Base-by-base conservation (phyloP, 768 basidiomycete genomes). In the Auricularia heimuer region DNA sequence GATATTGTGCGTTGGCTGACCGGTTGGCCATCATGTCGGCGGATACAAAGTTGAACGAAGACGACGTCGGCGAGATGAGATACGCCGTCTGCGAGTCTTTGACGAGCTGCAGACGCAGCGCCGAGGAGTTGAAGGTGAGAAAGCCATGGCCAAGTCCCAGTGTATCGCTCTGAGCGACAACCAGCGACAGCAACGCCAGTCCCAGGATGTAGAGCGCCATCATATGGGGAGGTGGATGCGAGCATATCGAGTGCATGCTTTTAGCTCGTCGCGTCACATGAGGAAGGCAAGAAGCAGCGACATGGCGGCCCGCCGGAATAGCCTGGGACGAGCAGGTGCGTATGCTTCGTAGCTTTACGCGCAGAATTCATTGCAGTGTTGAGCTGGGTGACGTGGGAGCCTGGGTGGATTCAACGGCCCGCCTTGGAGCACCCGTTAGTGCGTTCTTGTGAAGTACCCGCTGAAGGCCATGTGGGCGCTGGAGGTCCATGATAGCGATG, bases 81-180 rank as follows among this genome's bases (percentile, higher is more conserved):
- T 81, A 83, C 4, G 82, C 71, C 0, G 81, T 83, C 70, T 85
- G 83, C 1, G 82, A 83, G 67, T 84, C 83, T 68, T 81, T 83
- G 58, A 84, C 81, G 18, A 83, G 74, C 64, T 80, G 78, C 16
- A 82, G 68, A 11, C 75, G 67, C 71, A 85, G 82, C 6, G 70
- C 69, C 1, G 82, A 73, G 3, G 81, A 80, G 47, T 76, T 77
- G 72, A 83, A 80, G 16, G 78, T 74, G 44, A 79, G 65, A 63
- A 82, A 81, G 8, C 83, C 83, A 75, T 83, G 74, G 18, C 70
- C 69, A 42, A 84, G 69, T 16, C 82, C 81, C 1, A 82, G 75
- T 1, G 78, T 79, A 10, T 70, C 72, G 14, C 51, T 51, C 56
- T 21, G 54, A 21, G 56, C 56, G 56, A 18, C 56, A 8, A 60